Base-by-base conservation (phyloP, 1,139 yeast genomes). In the Taiozyma onychis region DNA sequence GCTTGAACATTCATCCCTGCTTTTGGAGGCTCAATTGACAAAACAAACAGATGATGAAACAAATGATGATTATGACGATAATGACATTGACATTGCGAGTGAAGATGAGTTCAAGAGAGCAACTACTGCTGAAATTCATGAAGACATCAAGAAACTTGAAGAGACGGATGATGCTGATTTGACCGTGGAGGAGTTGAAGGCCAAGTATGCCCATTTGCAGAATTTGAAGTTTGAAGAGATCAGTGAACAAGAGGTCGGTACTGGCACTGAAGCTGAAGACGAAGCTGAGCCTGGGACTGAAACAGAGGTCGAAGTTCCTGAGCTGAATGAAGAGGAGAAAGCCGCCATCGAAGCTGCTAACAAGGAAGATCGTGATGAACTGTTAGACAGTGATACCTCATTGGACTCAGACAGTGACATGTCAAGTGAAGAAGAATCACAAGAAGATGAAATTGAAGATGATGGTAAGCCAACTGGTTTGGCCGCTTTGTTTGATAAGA, bases 1-100 rank as follows among this genome's bases (percentile, higher is more conserved):
- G 77, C 72, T 93, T 54, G 96, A 91, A 59, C 95, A 91, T 61
- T 89, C 97, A 30, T 89, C 97, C 0, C 93, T 88, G 63, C 76
- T 93, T 45, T 73, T 93, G 39, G 97, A 90, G 57, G 95, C 96
- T 0, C 96, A 93, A 57, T 69, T 87, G 48, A 77, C 78, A 43
- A 68, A 71, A 56, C 51, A 58, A 44, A 32, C 62, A 54, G 62
- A 59, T 32, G 57, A 54, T 13, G 61, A 54, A 22, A 47, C 44
- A 30, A 59, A 48, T 14, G 73, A 62, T 14, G 75, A 70, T 14
- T 59, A 52, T n/a, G 56, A 49, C 18, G 53, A 48, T 10, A 49
- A 46, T 13, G 57, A 84, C 57, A 76, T 75, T 54, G 68, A 75
- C 28, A 53, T 14, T 46, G 45, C 27, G 28, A 39, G 44, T 41